Evolutionary conservation across 176 grass and related monocot genomes (phyloP), one percentile per base, ranked within the genome.

Genomic region (Oryza australiensis): DNA sequence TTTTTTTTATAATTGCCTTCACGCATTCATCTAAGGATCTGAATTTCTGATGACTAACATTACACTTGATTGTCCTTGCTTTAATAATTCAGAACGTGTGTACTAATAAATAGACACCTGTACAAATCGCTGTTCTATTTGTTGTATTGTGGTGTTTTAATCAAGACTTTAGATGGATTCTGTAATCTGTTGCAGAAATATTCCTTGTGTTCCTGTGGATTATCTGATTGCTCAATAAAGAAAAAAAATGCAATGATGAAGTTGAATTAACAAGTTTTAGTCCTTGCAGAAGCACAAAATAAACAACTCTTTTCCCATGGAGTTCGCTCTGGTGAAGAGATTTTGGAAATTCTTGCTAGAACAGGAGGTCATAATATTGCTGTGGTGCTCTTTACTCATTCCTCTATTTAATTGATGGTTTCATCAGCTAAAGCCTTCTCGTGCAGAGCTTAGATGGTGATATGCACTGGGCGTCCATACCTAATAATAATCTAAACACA

Each of bases 281-380:
- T 78, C 9, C 73, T 63, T 86, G 73, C 82, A 98, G 96, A 95
- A 98, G 76, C 87, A 82, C 74, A 93, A 91, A 73, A 57, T 86
- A 57, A 93, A 64, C 60, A 98, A 93, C 80, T 80, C 76, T 7
- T 95, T 93, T 63, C 93, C 96, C 82, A 75, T 30, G 37, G 82
- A 91, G 81, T 98, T 98, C 68, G 89, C 68, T 72, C 84, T 95
- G 65, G 84, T 93, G 55, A 98, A 98, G 82, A 91, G 96, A 88
- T 95, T 98, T 83, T 98, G 93, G 96, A 93, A 73, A 79, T 93
- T 91, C 80, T 76, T 98, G 53, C 60, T 98, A 65, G 85, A 92
- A 77, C 85, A 89, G 12, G 86, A 98, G 96, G 96, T 89, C 48
- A 64, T 88, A 62, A 14, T 81, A 65, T 77, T 80, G 42, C 62